A percentile compares a stretch with the other conserved stretches of the same genome.
Evolutionary conservation across 2,329 filamentous ascomycete species (phyloP).

Genomic region (Colletotrichum incanum): DNA sequence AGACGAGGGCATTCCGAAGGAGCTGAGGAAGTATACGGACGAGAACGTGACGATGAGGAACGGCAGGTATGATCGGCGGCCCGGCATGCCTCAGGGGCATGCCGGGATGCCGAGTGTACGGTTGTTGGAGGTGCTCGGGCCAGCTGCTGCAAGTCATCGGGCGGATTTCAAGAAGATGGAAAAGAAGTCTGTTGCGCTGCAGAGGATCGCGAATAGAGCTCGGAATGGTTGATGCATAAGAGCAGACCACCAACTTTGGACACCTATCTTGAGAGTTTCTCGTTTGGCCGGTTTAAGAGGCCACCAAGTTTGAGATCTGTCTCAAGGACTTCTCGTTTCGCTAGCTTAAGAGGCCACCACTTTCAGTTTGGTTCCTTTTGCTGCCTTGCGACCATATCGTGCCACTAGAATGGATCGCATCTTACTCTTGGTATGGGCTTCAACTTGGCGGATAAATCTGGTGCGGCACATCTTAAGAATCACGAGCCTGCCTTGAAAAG

Average conservation of each 20-base stretch:
- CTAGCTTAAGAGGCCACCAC: background rate
- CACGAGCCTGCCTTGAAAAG: too few relatives aligned
- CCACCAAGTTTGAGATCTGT: background rate
- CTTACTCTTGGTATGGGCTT: too few relatives aligned
- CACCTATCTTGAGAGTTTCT: background rate
- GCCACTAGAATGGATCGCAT: too few relatives aligned
- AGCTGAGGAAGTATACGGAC: constrained; percentile 17
- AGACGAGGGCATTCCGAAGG: background rate
- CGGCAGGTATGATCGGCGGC: constrained; percentile 7
- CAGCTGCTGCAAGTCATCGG: constrained; percentile 11
- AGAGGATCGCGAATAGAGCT: constrained; percentile 3
- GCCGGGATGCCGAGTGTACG: constrained; percentile 13
- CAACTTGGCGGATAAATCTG: too few relatives aligned
- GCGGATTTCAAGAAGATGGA: constrained; percentile 5
- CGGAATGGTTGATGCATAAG: constrained; percentile 1
- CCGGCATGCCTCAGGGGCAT: background rate
- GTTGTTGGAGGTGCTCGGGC: constrained; percentile 15
- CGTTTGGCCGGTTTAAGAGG: background rate
- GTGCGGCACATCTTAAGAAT: too few relatives aligned
- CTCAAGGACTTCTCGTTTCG: background rate
- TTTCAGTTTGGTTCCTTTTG: too few relatives aligned
- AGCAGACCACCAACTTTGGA: background rate
- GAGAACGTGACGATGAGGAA: constrained; percentile 21
- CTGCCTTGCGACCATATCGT: too few relatives aligned
- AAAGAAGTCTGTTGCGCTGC: constrained; percentile 8